Base-by-base conservation (phyloP, 2,329 filamentous ascomycete species). In the Claviceps africana region DNA sequence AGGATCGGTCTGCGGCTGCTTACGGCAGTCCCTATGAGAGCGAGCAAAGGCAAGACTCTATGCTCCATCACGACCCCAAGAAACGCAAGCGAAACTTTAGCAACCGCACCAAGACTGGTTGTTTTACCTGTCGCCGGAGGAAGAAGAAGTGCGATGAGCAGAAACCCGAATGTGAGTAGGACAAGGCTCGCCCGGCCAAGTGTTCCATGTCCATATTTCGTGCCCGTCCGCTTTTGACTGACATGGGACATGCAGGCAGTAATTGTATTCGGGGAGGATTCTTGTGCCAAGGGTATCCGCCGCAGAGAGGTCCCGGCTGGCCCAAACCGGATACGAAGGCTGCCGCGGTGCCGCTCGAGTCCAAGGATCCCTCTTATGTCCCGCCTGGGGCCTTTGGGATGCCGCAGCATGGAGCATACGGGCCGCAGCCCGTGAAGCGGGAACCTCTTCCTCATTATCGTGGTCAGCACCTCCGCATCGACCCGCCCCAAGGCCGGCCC, bases 61-160 rank as follows among this genome's bases (percentile, higher is more conserved):
- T 73, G 31, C 66, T 79, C 37, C 77, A 81, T 60, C 76, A 76
- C 5, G 80, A 83, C 58, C 73, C 77, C 4, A 85, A 85, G 67
- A 85, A 85, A 66, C 71, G 83, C 48, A 87, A 87, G 67, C 76
- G 84, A 40, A 87, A 88, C 62, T 97, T 96, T 63, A 95, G 88
- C 70, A 95, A 96, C 67, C 79, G 91, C 54, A 96, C 91, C 21
- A 97, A 97, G 71, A 96, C 90, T 10, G 89, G 90, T 33, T 97
- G 91, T 66, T 81, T 95, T 69, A 97, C 91, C 6, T 97, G 91
- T 66, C 79, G 91, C 55, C 81, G 81, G 64, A 79, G 91, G 54
- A 97, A 97, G 77, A 97, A 97, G 81, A 97, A 97, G 70, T 97
- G 93, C 64, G 91, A 97, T 64, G 93, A 97, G 72, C 79, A 79